Base-by-base conservation (phyloP, 768 basidiomycete species). In the Myochromella boudieri region DNA sequence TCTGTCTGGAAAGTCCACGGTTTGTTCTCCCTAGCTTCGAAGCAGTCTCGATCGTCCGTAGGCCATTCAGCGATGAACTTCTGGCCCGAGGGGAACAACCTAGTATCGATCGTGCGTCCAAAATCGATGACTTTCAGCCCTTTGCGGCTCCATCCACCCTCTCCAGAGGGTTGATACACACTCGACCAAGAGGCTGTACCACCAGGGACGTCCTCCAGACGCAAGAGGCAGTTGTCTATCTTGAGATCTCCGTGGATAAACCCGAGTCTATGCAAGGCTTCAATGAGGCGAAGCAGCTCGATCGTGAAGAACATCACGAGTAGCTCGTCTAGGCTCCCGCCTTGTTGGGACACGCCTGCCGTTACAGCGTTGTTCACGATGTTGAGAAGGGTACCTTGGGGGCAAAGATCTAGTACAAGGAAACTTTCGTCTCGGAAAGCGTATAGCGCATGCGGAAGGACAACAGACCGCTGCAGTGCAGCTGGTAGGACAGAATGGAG, bases 221-320 rank as follows among this genome's bases (percentile, higher is more conserved):
- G 84, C 7, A 98, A 73, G n/a, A 99, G 78, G 63, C 95, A 97
- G 68, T 99, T 99, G 69, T 99, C 97, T 64, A 98, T 97, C 74
- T 99, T 99, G 53, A 99, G 78, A 68, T 99, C 97, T 25, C 97
- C 95, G 59, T 99, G 97, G 56, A 99, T 90, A 70, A 98, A 91
- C 9, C 92, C 91, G 0, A 76, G 70, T 12, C 60, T 46, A 63
- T 98, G 97, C 63, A 97, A 79, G 14, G 77, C 84, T 60, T 95
- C 93, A 33, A 97, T 67, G 8, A 89, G 68, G 21, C 85, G 84
- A 29, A 97, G 67, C 5, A 98, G 80, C 65, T 98, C 97, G 59
- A 95, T 77, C 20, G 88, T 77, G 77, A 98, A 99, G 77, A 98
- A 99, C 62, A 95, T 80, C 34, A 92, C 93, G 43, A 98, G 77